Evolutionary conservation across 1,284 basidiomycete species (phyloP), one percentile per base, ranked within the genome.

Genomic region (Chondrostereum purpureum): DNA sequence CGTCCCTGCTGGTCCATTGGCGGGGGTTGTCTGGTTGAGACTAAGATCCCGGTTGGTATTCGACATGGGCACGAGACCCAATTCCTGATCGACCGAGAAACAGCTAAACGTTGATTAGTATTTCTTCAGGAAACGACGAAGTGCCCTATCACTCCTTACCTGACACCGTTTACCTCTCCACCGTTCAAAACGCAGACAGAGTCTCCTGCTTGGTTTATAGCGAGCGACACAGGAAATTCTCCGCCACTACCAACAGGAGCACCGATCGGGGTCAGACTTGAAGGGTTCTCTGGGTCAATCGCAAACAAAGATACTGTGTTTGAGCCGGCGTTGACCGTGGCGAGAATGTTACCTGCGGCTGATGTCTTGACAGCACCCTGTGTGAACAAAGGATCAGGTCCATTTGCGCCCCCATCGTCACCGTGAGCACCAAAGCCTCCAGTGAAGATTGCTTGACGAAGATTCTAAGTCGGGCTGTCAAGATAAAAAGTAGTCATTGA

Each of bases 221-320:
- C 67, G 10, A 74, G 49, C 0, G 71, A 70, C 43, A 75, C 59
- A 10, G 73, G 73, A 60, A 75, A 75, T 46, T 76, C 68, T 19
- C 73, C 72, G 3, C 66, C 69, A 23, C 63, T 66, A 10, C 62
- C 60, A 4, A 69, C 58, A 5, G 72, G 69, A 37, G 58, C 54
- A 2, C 73, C 73, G 21, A 75, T 56, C 57, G 64, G 62, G 11
- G 55, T 53, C 24, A 75, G 53, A 39, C 61, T 54, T 4, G 66
- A 62, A 0, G 73, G 72, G 50, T 69, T 58, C 17, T 53, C 58
- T 4, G 67, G 59, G 54, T 74, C 60, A 56, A 76, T 71, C 36
- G 53, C 55, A 58, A 75, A 75, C 45, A 71, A 54, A 3, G 70
- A 64, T 11, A 73, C 50, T 0, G 72, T 74, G 56, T 72, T 71